A percentile compares a stretch with the other conserved stretches of the same genome.
These are phyloP conservation scores for Penicillium chermesinum DNA, from an alignment of 495 filamentous ascomycete genomes.

Conservation along the genomic window DNA sequence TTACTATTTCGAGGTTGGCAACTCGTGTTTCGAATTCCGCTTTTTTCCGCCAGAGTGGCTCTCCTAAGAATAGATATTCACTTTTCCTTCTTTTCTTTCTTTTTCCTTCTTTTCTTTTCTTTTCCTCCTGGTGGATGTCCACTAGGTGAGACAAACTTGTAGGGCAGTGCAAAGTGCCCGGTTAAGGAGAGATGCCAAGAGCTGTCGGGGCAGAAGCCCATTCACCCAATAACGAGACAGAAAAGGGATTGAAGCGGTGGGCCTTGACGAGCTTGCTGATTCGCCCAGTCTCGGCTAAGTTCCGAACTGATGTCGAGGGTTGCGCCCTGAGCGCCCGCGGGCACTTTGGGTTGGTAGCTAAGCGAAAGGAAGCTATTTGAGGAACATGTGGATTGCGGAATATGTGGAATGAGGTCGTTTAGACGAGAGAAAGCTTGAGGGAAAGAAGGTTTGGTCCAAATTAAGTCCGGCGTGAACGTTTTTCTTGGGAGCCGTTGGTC, in stretches of 20 bases:
- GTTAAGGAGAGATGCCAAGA: too few relatives aligned
- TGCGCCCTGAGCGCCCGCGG: background rate
- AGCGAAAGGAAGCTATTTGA: background rate
- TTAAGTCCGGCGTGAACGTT: background rate
- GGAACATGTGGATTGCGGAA: too few relatives aligned
- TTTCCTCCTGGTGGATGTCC: background rate
- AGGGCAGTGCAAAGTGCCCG: too few relatives aligned
- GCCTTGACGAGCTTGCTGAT: constrained; percentile 14
- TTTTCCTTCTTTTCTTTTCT: background rate
- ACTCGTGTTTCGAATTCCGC: background rate
- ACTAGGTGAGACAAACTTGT: background rate
- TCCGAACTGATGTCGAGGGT: constrained; percentile 14
- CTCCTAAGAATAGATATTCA: background rate
- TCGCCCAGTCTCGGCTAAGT: constrained; percentile 18
- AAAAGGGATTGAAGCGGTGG: constrained; percentile 6
- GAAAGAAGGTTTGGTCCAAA: background rate
- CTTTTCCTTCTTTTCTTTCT: background rate
- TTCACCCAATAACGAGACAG: constrained; percentile 4
- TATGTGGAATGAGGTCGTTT: background rate
- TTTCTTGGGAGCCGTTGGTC: too few relatives aligned
- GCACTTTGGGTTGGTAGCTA: background rate
- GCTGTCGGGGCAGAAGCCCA: background rate
- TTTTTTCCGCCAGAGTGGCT: background rate
- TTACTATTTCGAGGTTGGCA: background rate
- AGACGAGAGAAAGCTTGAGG: background rate